Percentiles rank a stretch among this genome's conserved stretches.
phyloP scores from a whole-genome alignment of 495 filamentous ascomycete species.

The Penicillium bialowiezense region DNA sequence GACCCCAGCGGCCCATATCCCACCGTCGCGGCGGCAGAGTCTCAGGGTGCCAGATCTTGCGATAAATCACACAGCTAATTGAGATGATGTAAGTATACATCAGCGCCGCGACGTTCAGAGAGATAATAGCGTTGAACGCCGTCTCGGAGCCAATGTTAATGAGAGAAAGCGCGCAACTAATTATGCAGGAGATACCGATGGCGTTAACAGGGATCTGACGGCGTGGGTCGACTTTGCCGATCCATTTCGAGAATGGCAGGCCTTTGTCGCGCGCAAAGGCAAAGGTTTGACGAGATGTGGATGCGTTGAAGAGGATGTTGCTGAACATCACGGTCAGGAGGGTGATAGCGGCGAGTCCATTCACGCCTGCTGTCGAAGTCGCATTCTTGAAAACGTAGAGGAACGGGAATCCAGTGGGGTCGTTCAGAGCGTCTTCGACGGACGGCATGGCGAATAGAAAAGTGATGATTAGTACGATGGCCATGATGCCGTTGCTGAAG shows the following conservation, averaged over 20 bases:
- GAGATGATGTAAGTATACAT: constrained; percentile 34
- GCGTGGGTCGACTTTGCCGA: constrained; percentile 28
- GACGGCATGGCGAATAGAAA: constrained; percentile 37
- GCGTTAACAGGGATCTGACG: constrained; percentile 49
- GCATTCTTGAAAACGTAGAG: constrained; percentile 25
- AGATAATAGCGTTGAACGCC: constrained; percentile 46
- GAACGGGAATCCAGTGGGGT: constrained; percentile 24
- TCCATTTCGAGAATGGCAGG: constrained; percentile 29
- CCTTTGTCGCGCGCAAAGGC: constrained; percentile 46
- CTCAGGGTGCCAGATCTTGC: constrained; percentile 29
- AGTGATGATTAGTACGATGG: constrained; percentile 35
- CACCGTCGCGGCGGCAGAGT: constrained; percentile 39
- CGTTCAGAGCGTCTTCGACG: constrained; percentile 25
- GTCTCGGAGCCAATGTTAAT: constrained; percentile 36
- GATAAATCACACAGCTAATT: constrained; percentile 35
- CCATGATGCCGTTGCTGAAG: constrained; percentile 33
- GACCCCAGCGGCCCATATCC: constrained; percentile 34
- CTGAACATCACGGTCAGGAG: constrained; percentile 31
- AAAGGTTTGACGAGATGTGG: constrained; percentile 35
- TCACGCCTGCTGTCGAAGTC: constrained; percentile 16
- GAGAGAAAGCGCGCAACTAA: constrained; percentile 20
- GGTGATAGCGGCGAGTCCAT: constrained; percentile 27
- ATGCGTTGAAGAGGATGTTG: constrained; percentile 30
- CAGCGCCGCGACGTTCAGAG: constrained; percentile 35
- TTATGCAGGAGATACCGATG: constrained; percentile 16